Evolutionary conservation across 352 stramenopile species (phyloP), one percentile per base, ranked within the genome.

Genomic region (Phytopythium aichiense): DNA sequence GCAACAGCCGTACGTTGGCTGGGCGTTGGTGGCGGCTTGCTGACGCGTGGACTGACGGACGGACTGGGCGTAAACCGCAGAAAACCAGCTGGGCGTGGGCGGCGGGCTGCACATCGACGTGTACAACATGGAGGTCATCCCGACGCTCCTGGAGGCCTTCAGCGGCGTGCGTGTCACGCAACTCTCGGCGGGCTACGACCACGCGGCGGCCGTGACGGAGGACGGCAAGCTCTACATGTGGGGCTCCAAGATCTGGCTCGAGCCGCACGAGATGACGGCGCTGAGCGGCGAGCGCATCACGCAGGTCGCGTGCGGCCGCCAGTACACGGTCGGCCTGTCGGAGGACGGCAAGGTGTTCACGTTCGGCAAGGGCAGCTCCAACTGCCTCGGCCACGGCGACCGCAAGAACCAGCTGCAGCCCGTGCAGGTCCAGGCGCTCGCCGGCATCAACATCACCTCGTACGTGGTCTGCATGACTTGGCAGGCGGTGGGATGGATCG

Each of bases 121-220:
- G 37, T 97, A 97, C 83, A 92, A 93, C 72, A 97, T 97, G 76
- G 92, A 98, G 68, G 87, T 91, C 23, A 91, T 97, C 65, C 92
- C 92, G n/a, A 84, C 88, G 49, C 74, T 88, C 31, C 76, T 96
- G 7, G 85, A 95, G 61, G 77, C 76, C 46, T 93, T 96, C 63
- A 71, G 67, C 45, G 76, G 79, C 53, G 46, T 80, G 49, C 71
- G 58, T 23, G 77, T 97, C 7, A 89, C 85, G 55, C 81, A 97
- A 66, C 91, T 99, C 50, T 88, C 90, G 18, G 96, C 96, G 5
- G 97, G 97, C 28, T 87, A 97, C 62, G 91, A 94, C 61, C 96
- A 99, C 76, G 92, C 93, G 68, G 84, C 82, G 2, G 82, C 81
- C 38, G 81, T 92, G 64, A 92, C 85, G 48, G 82, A 89, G 42